phyloP scores from a whole-genome alignment of 1,284 basidiomycete species.

The Pyrrhoderma noxium region DNA sequence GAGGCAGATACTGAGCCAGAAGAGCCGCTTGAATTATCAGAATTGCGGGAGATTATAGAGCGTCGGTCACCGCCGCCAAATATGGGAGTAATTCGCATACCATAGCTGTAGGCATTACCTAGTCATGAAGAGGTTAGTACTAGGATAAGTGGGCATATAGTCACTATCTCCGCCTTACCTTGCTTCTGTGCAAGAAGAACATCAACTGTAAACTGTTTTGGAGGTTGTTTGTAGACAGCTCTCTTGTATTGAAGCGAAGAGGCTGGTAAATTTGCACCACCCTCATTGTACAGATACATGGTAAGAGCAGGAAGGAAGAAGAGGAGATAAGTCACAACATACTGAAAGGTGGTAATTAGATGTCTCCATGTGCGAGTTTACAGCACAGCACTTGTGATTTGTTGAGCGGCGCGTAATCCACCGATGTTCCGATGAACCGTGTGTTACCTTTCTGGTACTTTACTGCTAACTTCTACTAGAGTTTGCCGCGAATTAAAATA shows the following conservation, averaged over 20 bases:
- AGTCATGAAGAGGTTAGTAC: constrained; percentile 2
- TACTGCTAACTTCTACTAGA: too few relatives aligned
- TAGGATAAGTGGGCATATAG: constrained; percentile 19
- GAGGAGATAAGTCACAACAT: background rate
- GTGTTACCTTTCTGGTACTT: too few relatives aligned
- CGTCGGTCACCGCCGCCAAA: constrained; percentile 27
- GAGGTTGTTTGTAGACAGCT: constrained; percentile 52
- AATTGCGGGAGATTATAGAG: constrained; percentile 27
- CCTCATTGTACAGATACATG: background rate
- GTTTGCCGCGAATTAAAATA: too few relatives aligned
- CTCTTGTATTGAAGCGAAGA: constrained; percentile 41
- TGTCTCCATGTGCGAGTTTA: too few relatives aligned
- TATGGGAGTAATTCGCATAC: constrained; percentile 52
- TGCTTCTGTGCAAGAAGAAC: constrained; percentile 51
- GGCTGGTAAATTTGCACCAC: constrained; percentile 7
- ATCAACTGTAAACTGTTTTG: constrained; percentile 50
- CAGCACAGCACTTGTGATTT: too few relatives aligned
- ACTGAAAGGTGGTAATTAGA: too few relatives aligned
- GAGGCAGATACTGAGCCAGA: constrained; percentile 5
- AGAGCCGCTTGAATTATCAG: constrained; percentile 22
- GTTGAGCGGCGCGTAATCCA: too few relatives aligned
- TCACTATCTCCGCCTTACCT: constrained; percentile 30
- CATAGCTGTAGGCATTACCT: constrained; percentile 53
- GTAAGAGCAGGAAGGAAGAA: background rate
- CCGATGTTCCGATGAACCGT: too few relatives aligned